Evolutionary conservation across 1,139 yeast species (phyloP), one percentile per base, ranked within the genome.

Genomic region (Suhomyces terraborum): DNA sequence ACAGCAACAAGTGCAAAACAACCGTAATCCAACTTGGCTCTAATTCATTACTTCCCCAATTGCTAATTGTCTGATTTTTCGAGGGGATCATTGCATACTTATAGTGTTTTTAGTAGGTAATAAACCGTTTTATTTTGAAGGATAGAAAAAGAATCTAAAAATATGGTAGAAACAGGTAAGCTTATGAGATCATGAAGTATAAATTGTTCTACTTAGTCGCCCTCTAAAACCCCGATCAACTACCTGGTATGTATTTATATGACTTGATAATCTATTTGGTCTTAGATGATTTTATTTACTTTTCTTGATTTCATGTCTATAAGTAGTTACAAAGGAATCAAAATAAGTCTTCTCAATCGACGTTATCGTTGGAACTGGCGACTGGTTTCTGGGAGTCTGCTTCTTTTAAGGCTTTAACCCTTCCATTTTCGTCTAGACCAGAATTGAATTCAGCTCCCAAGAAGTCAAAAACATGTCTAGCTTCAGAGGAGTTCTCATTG

Each of bases 401-500:
- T 10, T 27, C 35, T 10, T 27, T 21, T 23, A 38, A 17, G 2
- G 22, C 41, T 34, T 45, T 42, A 25, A 32, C 39, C 28, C 40
- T 38, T 16, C 45, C 47, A 20, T 21, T 33, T 8, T 35, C 30
- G 22, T 40, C 41, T 9, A 43, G 36, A 6, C 69, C 71, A 27
- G 61, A 55, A 40, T 66, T 66, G 45, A 61, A 68, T 4, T 56
- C 57, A 1, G 88, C 87, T 9, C 89, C 84, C 53, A 88, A 69
- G 61, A 84, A 89, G 55, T 85, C 91, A 57, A 88, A 86, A 18
- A 86, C 80, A 46, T 79, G 76, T 40, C 59, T 63, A 30, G 64
- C 69, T 41, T 61, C 66, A 8, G 51, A 37, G 38, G 52, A 54
- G 32, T 60, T 50, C 20, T 51, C 62, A 14, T 37, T 46, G 5